Base-by-base conservation (phyloP, 805 yeast genomes). In the Candida dajiaensis region DNA sequence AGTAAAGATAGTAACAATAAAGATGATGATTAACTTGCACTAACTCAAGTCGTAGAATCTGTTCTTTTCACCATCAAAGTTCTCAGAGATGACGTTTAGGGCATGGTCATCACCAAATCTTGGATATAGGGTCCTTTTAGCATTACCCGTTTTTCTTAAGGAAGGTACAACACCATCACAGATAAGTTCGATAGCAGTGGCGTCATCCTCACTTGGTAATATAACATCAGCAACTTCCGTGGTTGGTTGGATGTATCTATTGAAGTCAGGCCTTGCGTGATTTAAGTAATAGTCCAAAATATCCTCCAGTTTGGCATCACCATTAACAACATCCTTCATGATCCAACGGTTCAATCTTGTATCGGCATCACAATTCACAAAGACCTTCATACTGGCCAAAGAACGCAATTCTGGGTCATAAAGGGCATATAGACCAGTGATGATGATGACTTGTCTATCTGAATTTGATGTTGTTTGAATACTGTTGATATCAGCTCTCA, bases 341-440 rank as follows among this genome's bases (percentile, higher is more conserved):
- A 87, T 83, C 85, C 94, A 80, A 52, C 95, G 76, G n/a, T 88
- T 81, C 37, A 90, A 68, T 45, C 97, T 68, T 6, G 85, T 80
- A 63, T 90, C 98, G 1, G 92, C 80, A 64, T 90, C 97, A 50
- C 89, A 77, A 53, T 87, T 94, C 15, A 90, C 72, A 55, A 83
- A 90, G 2, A 90, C 78, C 58, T 80, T 83, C 52, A 89, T 69
- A 1, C 78, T 71, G 0, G 90, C 81, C 57, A 74, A 50, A 11
- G 68, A 68, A 31, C 85, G 65, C 11, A 90, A 63, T 18, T 68
- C 69, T 40, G 68, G 66, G 60, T 87, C 83, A 58, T 79, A 85
- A 21, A 90, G 69, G 0, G 96, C 92, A 59, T 90, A 90, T 18
- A 84, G 68, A 2, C 98, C 97, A 53, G 82, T 82, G 1, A 89